phyloP scores from a whole-genome alignment of 148 eudicot species.

The Chenopodium suecicum region DNA sequence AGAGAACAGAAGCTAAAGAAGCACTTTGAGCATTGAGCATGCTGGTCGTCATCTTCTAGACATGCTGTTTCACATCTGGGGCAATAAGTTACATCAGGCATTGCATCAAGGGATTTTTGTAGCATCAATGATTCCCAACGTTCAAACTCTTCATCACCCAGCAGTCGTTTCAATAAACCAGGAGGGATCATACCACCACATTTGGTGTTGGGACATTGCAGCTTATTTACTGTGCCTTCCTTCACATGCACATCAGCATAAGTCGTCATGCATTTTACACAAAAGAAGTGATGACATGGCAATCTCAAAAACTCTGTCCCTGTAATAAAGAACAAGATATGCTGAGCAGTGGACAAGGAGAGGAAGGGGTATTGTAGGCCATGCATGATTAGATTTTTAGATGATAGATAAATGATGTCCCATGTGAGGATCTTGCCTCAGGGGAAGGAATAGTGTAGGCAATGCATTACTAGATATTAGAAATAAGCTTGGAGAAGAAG shows the following conservation, averaged over 20 bases:
- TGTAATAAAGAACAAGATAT: conserved; percentile 28
- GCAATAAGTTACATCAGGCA: conserved; percentile 90
- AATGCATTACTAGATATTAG: too few relatives aligned
- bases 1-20: conserved; percentile 86
- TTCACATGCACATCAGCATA: conserved; percentile 66
- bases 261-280: conserved; percentile 77
- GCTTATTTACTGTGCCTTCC: conserved; percentile 77
- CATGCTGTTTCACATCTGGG: conserved; percentile 96
- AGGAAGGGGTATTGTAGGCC: not conserved
- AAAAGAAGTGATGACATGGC: conserved; percentile 93
- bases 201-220: conserved; percentile 71
- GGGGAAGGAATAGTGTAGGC: too few relatives aligned
- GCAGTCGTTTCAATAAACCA: conserved; percentile 64
- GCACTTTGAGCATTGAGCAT: conserved; percentile 94
- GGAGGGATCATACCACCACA: conserved; percentile 95
- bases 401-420: too few relatives aligned
- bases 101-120: conserved; percentile 79
- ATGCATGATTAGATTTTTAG: too few relatives aligned
- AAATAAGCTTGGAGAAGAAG: too few relatives aligned
- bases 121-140: conserved; percentile 81
- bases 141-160: conserved; percentile 73
- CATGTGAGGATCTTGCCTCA: too few relatives aligned
- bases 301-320: conserved; percentile 75
- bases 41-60: conserved; percentile 77
- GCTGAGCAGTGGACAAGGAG: conserved; percentile 13